These are phyloP conservation scores for Cytospora leucostoma DNA, from an alignment of 2,329 filamentous ascomycete species.

Conservation along the genomic window DNA sequence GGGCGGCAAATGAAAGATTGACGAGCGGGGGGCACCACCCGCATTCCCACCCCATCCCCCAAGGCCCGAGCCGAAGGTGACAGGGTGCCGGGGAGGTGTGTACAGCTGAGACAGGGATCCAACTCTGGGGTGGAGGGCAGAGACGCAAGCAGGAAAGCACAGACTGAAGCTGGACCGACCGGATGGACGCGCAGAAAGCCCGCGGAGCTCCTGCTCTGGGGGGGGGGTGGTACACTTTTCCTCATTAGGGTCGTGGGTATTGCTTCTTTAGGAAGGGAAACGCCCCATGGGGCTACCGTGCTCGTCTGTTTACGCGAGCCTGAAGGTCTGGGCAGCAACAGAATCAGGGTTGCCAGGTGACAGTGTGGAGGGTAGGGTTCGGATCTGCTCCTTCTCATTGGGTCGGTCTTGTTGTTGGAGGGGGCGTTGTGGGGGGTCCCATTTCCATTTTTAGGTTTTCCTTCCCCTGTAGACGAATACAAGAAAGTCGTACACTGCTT, in stretches of 20 bases:
- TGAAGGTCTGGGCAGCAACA: background rate
- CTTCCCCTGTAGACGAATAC: slow-evolving; percentile 21
- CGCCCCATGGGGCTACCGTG: slow-evolving; percentile 19
- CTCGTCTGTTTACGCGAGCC: slow-evolving; percentile 4
- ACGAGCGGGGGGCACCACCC: slow-evolving; percentile 18
- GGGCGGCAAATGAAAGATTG: slow-evolving; percentile 26
- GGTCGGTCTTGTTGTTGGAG: slow-evolving; percentile 9
- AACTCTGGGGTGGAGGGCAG: background rate
- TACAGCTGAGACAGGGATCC: slow-evolving; percentile 14
- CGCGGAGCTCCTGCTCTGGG: slow-evolving; percentile 3
- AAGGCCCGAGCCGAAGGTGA: slow-evolving; percentile 27
- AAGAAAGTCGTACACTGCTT: slow-evolving; percentile 14
- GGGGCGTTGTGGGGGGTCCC: slow-evolving; percentile 18
- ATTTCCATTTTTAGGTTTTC: slow-evolving; percentile 14
- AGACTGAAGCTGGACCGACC: slow-evolving; percentile 7
- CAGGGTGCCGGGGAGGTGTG: slow-evolving; percentile 10
- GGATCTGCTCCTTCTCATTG: slow-evolving; percentile 23
- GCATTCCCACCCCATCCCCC: slow-evolving; percentile 10
- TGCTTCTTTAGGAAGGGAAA: slow-evolving; percentile 39
- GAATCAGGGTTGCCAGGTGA: slow-evolving; percentile 4
- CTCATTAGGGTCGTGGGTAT: slow-evolving; percentile 39
- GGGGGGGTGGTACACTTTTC: slow-evolving; percentile 35
- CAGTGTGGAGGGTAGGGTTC: slow-evolving; percentile 5
- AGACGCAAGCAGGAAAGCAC: slow-evolving; percentile 16
- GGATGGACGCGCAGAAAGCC: background rate